A percentile compares a stretch with the other conserved stretches of the same genome.
These are phyloP conservation scores for Penicillium robsamsonii DNA, from an alignment of 495 filamentous ascomycete species.

Conservation along the genomic window DNA sequence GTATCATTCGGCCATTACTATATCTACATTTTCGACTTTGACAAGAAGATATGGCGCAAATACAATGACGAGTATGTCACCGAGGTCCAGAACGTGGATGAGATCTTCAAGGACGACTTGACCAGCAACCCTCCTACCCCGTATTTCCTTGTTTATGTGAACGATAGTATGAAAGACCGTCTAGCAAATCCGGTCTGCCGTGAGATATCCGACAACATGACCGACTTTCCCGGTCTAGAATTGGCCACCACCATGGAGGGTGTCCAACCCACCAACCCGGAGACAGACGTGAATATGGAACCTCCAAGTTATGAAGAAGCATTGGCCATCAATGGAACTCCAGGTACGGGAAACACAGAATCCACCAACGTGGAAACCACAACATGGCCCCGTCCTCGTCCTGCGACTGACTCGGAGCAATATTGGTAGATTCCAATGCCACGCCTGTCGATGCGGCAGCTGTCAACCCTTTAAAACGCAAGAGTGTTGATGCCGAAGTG, in stretches of 20 bases:
- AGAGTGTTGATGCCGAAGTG: constrained; percentile 25
- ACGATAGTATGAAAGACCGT: constrained; percentile 56
- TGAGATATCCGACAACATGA: constrained; percentile 31
- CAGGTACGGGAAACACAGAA: constrained; percentile 31
- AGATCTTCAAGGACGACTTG: constrained; percentile 65
- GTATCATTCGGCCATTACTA: constrained; percentile 85
- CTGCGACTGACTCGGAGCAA: constrained; percentile 2
- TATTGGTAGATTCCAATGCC: constrained; percentile 28
- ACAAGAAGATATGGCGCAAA: constrained; percentile 76
- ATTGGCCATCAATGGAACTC: constrained; percentile 14
- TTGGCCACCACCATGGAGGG: constrained; percentile 21
- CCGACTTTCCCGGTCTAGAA: constrained; percentile 15
- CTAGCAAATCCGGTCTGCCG: constrained; percentile 62
- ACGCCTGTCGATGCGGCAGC: constrained; percentile 6
- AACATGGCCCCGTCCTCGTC: background rate
- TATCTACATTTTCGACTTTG: constrained; percentile 93
- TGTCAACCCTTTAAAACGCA: constrained; percentile 37
- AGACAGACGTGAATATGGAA: constrained; percentile 30
- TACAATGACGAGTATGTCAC: constrained; percentile 89
- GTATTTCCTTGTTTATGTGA: constrained; percentile 86
- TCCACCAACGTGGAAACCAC: constrained; percentile 5
- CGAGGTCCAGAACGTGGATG: constrained; percentile 56
- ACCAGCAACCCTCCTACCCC: constrained; percentile 66
- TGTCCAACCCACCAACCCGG: constrained; percentile 14
- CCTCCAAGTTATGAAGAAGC: constrained; percentile 34